Percentiles rank a stretch among this genome's conserved stretches.
Evolutionary conservation across 1,139 yeast species (phyloP).

Genomic region (Entelexis sorbosivorans): DNA sequence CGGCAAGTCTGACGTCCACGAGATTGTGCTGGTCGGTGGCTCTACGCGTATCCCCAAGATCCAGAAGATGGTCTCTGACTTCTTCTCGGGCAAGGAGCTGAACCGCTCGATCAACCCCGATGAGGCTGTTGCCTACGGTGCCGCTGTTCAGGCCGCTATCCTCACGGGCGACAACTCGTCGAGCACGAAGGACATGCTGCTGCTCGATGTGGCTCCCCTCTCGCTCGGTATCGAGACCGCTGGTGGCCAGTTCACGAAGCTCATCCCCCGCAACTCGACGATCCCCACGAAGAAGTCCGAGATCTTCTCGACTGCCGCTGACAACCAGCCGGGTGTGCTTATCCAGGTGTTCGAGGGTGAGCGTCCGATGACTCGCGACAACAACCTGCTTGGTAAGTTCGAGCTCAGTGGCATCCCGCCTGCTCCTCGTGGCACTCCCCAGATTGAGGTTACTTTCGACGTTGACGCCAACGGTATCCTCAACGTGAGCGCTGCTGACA

Average conservation of each 20-base stretch:
- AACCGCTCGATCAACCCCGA: slow-evolving; percentile 97
- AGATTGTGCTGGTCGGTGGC: slow-evolving; percentile 98
- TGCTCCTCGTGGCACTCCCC: slow-evolving; percentile 94
- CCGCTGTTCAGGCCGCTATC: slow-evolving; percentile 86
- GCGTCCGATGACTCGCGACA: slow-evolving; percentile 86
- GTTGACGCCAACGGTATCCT: slow-evolving; percentile 88
- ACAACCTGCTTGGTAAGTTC: slow-evolving; percentile 88
- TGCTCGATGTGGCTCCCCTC: slow-evolving; percentile 81
- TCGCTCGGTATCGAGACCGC: slow-evolving; percentile 89
- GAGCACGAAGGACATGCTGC: slow-evolving; percentile 71
- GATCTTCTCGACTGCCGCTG: slow-evolving; percentile 82
- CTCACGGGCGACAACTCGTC: slow-evolving; percentile 79
- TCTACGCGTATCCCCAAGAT: slow-evolving; percentile 99
- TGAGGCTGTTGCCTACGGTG: slow-evolving; percentile 98
- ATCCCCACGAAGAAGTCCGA: slow-evolving; percentile 90
- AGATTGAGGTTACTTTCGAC: slow-evolving; percentile 86
- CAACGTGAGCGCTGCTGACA: slow-evolving; percentile 88
- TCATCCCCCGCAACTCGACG: slow-evolving; percentile 84
- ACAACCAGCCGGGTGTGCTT: slow-evolving; percentile 89
- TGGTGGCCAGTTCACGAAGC: slow-evolving; percentile 90
- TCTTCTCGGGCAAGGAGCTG: slow-evolving; percentile 96
- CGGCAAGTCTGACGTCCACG: slow-evolving; percentile 80
- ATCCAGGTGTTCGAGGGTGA: slow-evolving; percentile 92
- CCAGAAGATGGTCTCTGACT: slow-evolving; percentile 93
- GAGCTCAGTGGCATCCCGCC: slow-evolving; percentile 89